A percentile compares a stretch with the other conserved stretches of the same genome.
Conservation (phyloP, 1,284 basidiomycete species). For the Cutaneotrichosporon cyanovorans region DNA sequence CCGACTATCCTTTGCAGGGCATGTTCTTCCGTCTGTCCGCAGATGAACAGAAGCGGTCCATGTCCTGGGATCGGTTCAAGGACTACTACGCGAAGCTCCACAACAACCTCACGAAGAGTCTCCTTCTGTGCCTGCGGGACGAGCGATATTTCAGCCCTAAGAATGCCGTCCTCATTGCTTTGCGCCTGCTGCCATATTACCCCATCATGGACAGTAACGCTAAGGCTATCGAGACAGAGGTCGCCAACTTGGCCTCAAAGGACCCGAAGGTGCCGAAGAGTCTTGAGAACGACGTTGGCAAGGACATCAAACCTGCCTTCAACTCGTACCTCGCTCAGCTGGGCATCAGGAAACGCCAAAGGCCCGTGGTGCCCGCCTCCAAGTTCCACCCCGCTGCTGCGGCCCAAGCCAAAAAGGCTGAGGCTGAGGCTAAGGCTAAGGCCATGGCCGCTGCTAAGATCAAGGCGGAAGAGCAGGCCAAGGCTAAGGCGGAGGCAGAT, state of each 20-base stretch:
- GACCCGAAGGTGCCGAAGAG: constrained; percentile 64
- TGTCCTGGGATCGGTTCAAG: constrained; percentile 65
- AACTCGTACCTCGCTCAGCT: constrained; percentile 29
- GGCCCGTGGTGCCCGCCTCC: constrained; percentile 21
- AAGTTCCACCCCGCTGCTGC: constrained; percentile 20
- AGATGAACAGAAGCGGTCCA: constrained; percentile 35
- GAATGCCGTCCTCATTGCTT: constrained; percentile 81
- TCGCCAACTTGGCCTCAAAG: too few relatives aligned
- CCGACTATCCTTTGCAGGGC: constrained; percentile 48
- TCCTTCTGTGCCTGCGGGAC: constrained; percentile 28
- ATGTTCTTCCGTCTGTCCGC: constrained; percentile 55
- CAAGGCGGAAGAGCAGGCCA: constrained; percentile 2
- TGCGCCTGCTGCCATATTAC: constrained; percentile 80
- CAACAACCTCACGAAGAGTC: constrained; percentile 52
- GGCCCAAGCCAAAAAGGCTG: not conserved
- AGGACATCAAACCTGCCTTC: constrained; percentile 31
- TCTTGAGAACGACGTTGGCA: constrained; percentile 32
- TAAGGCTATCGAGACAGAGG: constrained; percentile 55
- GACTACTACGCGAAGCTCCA: constrained; percentile 75
- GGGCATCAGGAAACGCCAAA: constrained; percentile 20
- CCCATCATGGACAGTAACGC: constrained; percentile 57
- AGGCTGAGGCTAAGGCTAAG: constrained; percentile 6
- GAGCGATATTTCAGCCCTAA: constrained; percentile 60
- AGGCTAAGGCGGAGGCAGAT: constrained; percentile 2
- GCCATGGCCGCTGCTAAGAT: constrained; percentile 9